A percentile compares a stretch with the other conserved stretches of the same genome.
Conservation (phyloP, 2,329 filamentous ascomycete genomes). For the Aspergillus bombycis region DNA sequence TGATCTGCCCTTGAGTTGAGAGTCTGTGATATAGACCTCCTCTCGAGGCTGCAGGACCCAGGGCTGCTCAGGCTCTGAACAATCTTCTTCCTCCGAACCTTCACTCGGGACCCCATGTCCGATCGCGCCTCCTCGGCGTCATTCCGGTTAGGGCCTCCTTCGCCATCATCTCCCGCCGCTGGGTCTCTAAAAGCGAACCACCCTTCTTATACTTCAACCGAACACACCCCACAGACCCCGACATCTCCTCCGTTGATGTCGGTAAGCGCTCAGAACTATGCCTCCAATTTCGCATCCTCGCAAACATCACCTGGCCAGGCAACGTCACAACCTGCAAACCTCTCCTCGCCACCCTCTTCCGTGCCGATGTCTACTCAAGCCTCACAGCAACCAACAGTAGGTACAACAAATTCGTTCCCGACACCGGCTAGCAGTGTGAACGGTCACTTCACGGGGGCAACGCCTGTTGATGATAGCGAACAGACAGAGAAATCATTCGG, state of each 20-base stretch:
- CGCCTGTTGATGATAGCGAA: slow-evolving; percentile 39
- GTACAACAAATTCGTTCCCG: slow-evolving; percentile 46
- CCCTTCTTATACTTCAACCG: slow-evolving; percentile 32
- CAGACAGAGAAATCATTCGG: slow-evolving; percentile 35
- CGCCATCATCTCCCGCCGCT: slow-evolving; percentile 47
- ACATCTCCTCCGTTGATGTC: slow-evolving; percentile 55
- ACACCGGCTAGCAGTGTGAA: slow-evolving; percentile 51
- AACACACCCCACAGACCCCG: slow-evolving; percentile 41
- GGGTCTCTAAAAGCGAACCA: slow-evolving; percentile 42
- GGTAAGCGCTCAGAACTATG: slow-evolving; percentile 53
- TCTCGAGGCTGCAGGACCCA: slow-evolving; percentile 13
- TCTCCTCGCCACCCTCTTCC: slow-evolving; percentile 46
- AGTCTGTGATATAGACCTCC: slow-evolving; percentile 13
- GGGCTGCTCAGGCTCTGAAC: slow-evolving; percentile 22
- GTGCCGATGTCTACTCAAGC: slow-evolving; percentile 47
- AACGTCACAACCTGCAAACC: slow-evolving; percentile 43
- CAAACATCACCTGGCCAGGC: slow-evolving; percentile 50
- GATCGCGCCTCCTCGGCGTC: slow-evolving; percentile 37
- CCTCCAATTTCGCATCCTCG: slow-evolving; percentile 47
- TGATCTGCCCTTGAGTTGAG: slow-evolving; percentile 14
- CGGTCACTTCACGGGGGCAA: slow-evolving; percentile 36
- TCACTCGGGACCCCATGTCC: slow-evolving; percentile 40
- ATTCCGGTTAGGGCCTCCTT: slow-evolving; percentile 44
- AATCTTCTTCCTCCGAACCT: slow-evolving; percentile 13
- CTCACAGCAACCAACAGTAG: slow-evolving; percentile 45